phyloP scores from a whole-genome alignment of 306 rosid species.

The Clitoria ternatea region DNA sequence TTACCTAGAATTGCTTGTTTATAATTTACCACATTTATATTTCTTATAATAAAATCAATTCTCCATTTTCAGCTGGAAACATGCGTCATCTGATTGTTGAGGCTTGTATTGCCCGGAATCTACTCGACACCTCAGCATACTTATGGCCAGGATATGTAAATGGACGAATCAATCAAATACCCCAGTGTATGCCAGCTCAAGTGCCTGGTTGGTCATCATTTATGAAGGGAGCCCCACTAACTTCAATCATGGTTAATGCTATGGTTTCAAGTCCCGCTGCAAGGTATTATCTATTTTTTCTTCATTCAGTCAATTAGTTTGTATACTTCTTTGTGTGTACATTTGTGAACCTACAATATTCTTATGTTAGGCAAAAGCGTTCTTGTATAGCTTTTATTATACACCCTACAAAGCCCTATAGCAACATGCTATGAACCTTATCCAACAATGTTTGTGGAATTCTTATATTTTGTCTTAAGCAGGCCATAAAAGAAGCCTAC shows the following conservation, averaged over 20 bases:
- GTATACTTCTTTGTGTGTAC: not conserved
- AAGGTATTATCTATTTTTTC: constrained; percentile 52
- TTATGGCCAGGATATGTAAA: constrained; percentile 88
- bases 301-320: not conserved
- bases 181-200: constrained; percentile 74
- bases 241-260: constrained; percentile 59
- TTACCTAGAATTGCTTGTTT: constrained; percentile 7
- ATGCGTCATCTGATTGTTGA: constrained; percentile 93
- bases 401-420: not conserved
- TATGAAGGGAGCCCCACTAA: constrained; percentile 75
- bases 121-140: constrained; percentile 83
- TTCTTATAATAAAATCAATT: not conserved
- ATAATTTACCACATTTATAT: not conserved
- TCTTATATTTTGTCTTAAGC: not conserved
- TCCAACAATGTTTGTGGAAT: not conserved
- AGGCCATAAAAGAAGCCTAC: constrained; percentile 1
- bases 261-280: constrained; percentile 89
- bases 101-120: constrained; percentile 88
- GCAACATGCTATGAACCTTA: constrained; percentile 9
- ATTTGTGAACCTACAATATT: not conserved
- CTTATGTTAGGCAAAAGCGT: not conserved
- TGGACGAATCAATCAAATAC: constrained; percentile 68
- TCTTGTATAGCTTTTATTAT: not conserved
- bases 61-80: constrained; percentile 80
- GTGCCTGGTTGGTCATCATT: constrained; percentile 86